phyloP scores from a whole-genome alignment of 2,329 filamentous ascomycete species.

The Trichoderma asperellum region DNA sequence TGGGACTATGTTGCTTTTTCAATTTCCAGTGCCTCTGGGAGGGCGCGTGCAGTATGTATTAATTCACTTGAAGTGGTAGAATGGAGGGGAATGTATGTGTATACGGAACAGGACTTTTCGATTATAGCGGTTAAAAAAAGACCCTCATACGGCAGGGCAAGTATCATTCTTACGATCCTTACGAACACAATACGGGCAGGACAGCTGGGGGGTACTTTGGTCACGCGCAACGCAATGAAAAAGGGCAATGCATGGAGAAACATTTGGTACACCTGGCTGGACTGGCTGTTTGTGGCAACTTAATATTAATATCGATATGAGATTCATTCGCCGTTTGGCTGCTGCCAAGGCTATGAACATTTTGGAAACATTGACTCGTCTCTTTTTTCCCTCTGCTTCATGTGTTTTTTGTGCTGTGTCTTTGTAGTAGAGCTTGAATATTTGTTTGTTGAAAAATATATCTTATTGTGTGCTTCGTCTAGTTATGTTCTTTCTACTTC shows the following conservation, averaged over 20 bases:
- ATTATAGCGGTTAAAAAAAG: constrained; percentile 23
- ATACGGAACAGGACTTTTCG: constrained; percentile 29
- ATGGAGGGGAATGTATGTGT: constrained; percentile 29
- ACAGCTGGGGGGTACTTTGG: constrained; percentile 35
- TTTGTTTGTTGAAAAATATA: no score
- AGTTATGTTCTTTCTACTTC: no score
- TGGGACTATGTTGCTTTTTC: neutral
- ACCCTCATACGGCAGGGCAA: constrained; percentile 23
- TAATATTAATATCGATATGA: constrained; percentile 28
- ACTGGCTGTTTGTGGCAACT: constrained; percentile 21
- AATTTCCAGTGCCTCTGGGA: constrained; percentile 14
- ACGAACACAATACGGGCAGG: constrained; percentile 41
- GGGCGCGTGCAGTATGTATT: constrained; percentile 10
- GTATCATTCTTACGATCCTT: constrained; percentile 63
- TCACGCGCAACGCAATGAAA: constrained; percentile 17
- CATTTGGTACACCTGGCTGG: constrained; percentile 10
- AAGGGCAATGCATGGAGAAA: constrained; percentile 3
- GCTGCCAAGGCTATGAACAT: constrained; percentile 21
- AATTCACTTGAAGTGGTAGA: constrained; percentile 13
- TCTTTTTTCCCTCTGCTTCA: neutral
- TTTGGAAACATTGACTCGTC: constrained; percentile 13
- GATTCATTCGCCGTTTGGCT: constrained; percentile 21
- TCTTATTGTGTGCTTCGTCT: no score
- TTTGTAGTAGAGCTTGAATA: neutral
- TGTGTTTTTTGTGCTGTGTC: neutral